Evolutionary conservation across 768 basidiomycete species (phyloP), one percentile per base, ranked within the genome.

Genomic region (Suillus hirtellus): DNA sequence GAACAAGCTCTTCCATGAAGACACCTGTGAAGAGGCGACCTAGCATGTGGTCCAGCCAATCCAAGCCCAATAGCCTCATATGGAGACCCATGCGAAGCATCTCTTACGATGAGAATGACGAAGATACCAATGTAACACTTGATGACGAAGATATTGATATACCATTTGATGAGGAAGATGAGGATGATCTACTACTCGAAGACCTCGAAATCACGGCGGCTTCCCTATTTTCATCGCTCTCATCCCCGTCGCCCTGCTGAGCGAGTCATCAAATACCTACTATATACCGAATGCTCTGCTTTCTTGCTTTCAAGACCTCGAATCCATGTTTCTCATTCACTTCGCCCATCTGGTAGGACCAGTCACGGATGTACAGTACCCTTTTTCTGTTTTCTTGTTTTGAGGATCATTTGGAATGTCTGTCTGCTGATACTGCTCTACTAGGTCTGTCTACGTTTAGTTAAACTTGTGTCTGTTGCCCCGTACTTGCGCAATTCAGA

Each of bases 371-470:
- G 50, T 31, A 52, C 50, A 53, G 19, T n/a, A 53, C 31, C 34
- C 19, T 53, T 53, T 50, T 53, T 53, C 52, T 53, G 34, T n/a
- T 53, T 35, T 53, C 52, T 53, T 52, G 50, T 17, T 52, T 19
- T 35, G 34, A 53, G 34, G 19, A 34, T 53, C 52, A n/a, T 53
- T 12, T n/a, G 11, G 4, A 53, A 34, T 19, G 17, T 53, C 31
- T 34, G 34, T n/a, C 11, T 34, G 5, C 52, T 53, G 52, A 53
- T 53, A 35, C 34, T 34, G 34, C 34, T n/a, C 34, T 53, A 5
- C 52, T 35, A 53, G 52, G 34, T 35, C 17, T 52, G 27, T 52
- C 50, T 52, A 34, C 31, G 31, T 11, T 6, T 31, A 35, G 19
- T 35, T 35, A 37, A 35, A 53, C 19, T 2, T n/a, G 52, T 53